phyloP scores from a whole-genome alignment of 2,329 filamentous ascomycete genomes.

The Aspergillus sp. region DNA sequence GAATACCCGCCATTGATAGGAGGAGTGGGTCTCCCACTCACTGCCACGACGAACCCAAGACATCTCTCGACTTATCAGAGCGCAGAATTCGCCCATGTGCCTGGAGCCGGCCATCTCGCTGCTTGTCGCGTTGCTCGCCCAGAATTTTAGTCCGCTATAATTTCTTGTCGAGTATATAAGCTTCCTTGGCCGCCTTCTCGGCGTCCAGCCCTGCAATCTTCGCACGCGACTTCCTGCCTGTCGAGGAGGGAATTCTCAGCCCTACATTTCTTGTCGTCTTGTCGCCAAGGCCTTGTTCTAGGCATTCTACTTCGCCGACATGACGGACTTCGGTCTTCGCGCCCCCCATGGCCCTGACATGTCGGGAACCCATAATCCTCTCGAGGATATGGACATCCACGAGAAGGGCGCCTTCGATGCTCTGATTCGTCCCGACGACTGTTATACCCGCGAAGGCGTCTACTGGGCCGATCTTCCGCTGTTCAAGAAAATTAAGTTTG shows the following conservation, averaged over 20 bases:
- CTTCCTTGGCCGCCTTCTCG: neutral
- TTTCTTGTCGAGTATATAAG: neutral
- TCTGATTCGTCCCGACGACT: slow-evolving; percentile 79
- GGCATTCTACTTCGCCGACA: no score
- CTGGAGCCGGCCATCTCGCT: slow-evolving; percentile 8
- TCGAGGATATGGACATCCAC: slow-evolving; percentile 45
- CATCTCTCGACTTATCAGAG: slow-evolving; percentile 13
- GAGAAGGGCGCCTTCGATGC: slow-evolving; percentile 62
- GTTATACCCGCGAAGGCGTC: slow-evolving; percentile 67
- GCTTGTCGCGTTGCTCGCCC: slow-evolving; percentile 9
- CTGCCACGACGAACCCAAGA: slow-evolving; percentile 8
- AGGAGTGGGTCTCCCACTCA: slow-evolving; percentile 7
- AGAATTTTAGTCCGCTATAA: slow-evolving; percentile 8
- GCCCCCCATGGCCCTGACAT: slow-evolving; percentile 42
- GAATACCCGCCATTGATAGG: neutral
- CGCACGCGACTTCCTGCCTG: neutral
- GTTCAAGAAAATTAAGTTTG: slow-evolving; percentile 61
- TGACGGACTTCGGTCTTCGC: slow-evolving; percentile 31
- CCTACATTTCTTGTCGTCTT: neutral
- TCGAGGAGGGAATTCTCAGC: neutral
- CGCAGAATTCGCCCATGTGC: slow-evolving; percentile 12
- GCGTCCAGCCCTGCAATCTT: no score
- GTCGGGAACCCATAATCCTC: slow-evolving; percentile 33
- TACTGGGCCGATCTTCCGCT: slow-evolving; percentile 90
- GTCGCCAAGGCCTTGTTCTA: no score